A percentile compares a stretch with the other conserved stretches of the same genome.
These are phyloP conservation scores for Citrullus amarus DNA, from an alignment of 306 rosid species.

Conservation along the genomic window DNA sequence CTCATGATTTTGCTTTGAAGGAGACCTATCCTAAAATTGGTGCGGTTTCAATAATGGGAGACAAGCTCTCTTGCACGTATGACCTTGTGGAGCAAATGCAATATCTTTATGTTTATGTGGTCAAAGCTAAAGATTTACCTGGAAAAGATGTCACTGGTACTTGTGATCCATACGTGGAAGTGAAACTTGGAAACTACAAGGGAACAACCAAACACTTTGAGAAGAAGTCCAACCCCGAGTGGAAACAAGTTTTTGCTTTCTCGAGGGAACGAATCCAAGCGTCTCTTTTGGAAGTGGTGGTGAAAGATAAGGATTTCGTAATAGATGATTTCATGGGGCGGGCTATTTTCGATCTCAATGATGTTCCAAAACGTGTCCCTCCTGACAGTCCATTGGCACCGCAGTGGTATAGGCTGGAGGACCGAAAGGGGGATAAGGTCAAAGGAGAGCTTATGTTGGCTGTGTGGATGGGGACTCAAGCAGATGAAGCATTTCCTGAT, in stretches of 20 bases:
- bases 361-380: constrained; percentile 66
- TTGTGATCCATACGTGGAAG: constrained; percentile 89
- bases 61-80: constrained; percentile 80
- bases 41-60: constrained; percentile 36
- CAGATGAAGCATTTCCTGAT: constrained; percentile 87
- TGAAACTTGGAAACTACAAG: constrained; percentile 80
- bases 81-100: constrained; percentile 93
- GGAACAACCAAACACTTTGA: constrained; percentile 66
- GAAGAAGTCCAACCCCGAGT: constrained; percentile 68
- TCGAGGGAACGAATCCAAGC: constrained; percentile 82
- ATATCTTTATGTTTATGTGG: constrained; percentile 71
- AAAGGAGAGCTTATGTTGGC: constrained; percentile 91
- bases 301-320: constrained; percentile 75
- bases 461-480: constrained; percentile 98
- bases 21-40: constrained; percentile 86
- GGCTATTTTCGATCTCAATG: constrained; percentile 53
- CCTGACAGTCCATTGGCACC: constrained; percentile 94
- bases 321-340: constrained; percentile 66
- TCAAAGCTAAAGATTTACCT: constrained; percentile 81
- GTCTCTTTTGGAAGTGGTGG: constrained; percentile 59
- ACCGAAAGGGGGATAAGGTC: constrained; percentile 44
- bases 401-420: constrained; percentile 74
- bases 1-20: constrained; percentile 66
- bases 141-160: constrained; percentile 69
- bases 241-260: constrained; percentile 80